Evolutionary conservation across 345 rosid species (phyloP).

Genomic region (Melastoma malabathricum): DNA sequence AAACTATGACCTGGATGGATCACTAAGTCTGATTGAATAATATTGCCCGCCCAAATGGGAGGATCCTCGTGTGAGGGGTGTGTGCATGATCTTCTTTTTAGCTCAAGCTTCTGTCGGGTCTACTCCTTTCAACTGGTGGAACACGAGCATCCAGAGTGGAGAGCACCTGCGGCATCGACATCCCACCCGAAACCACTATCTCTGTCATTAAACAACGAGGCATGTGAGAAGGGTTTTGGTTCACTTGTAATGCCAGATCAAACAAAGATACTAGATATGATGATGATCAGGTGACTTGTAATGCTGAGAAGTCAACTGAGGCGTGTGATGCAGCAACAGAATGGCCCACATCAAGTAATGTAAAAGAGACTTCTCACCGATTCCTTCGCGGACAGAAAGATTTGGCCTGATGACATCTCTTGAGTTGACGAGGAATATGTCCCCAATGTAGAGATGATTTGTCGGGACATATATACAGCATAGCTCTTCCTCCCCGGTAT

Average conservation of each 20-base stretch:
- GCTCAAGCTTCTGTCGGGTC: conserved; percentile 39
- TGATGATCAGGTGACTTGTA: no score
- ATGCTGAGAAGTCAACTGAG: no score
- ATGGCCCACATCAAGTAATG: not conserved
- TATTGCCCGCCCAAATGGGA: not conserved
- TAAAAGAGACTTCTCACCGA: conserved; percentile 41
- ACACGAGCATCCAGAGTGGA: conserved; percentile 41
- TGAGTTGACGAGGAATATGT: conserved; percentile 65
- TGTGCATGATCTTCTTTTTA: conserved; percentile 2
- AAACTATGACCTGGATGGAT: no score
- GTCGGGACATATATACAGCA: conserved; percentile 97
- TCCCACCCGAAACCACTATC: conserved; percentile 92
- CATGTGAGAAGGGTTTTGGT: no score
- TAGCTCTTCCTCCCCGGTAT: conserved; percentile 83
- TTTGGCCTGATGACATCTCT: conserved; percentile 91
- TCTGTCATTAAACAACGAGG: conserved; percentile 31
- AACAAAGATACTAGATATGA: no score
- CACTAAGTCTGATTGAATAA: not conserved
- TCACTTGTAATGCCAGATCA: no score
- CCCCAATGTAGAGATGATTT: conserved; percentile 95
- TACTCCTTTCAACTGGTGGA: conserved; percentile 46
- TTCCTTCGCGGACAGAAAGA: conserved; percentile 94
- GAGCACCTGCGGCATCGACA: conserved; percentile 94
- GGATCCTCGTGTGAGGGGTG: not conserved
- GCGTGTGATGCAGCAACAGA: no score